These are phyloP conservation scores for Rhodotorula sp. DNA, from an alignment of 1,284 basidiomycete genomes.

Conservation along the genomic window DNA sequence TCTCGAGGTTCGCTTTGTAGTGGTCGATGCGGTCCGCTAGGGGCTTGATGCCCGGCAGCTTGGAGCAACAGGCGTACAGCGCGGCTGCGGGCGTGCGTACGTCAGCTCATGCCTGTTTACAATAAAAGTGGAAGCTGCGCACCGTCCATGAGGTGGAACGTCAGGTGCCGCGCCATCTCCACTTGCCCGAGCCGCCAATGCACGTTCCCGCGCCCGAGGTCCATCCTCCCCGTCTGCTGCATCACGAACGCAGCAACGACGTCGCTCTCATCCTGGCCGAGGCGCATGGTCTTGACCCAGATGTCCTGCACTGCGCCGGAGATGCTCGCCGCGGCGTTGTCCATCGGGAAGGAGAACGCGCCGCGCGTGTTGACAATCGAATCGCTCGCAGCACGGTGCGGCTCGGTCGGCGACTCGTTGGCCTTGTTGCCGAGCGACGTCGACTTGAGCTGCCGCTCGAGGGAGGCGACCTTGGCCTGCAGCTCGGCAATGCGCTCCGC, in stretches of 20 bases:
- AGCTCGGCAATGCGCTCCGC: constrained; percentile 19
- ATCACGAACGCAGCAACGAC: constrained; percentile 7
- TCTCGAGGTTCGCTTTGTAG: constrained; percentile 17
- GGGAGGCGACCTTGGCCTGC: constrained; percentile 19
- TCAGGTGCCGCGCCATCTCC: constrained; percentile 3
- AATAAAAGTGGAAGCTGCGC: background rate
- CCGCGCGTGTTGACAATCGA: background rate
- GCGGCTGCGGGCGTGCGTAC: constrained; percentile 8
- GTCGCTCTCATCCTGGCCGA: constrained; percentile 9
- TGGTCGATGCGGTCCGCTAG: constrained; percentile 15
- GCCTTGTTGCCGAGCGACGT: background rate
- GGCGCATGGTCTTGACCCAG: constrained; percentile 1
- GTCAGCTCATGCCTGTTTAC: too few relatives aligned
- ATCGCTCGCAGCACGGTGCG: background rate
- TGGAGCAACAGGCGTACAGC: constrained; percentile 26
- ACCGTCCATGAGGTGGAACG: constrained; percentile 33
- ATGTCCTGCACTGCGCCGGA: constrained; percentile 8
- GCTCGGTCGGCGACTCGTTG: background rate
- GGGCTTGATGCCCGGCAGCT: constrained; percentile 27
- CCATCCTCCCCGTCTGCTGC: background rate
- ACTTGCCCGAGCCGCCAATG: constrained; percentile 5
- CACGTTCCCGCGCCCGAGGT: constrained; percentile 1
- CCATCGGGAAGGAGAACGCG: background rate
- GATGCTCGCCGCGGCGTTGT: background rate
- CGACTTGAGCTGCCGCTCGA: constrained; percentile 29